A percentile compares a stretch with the other conserved stretches of the same genome.
Conservation (phyloP, 306 rosid species). For the Clitoria ternatea region DNA sequence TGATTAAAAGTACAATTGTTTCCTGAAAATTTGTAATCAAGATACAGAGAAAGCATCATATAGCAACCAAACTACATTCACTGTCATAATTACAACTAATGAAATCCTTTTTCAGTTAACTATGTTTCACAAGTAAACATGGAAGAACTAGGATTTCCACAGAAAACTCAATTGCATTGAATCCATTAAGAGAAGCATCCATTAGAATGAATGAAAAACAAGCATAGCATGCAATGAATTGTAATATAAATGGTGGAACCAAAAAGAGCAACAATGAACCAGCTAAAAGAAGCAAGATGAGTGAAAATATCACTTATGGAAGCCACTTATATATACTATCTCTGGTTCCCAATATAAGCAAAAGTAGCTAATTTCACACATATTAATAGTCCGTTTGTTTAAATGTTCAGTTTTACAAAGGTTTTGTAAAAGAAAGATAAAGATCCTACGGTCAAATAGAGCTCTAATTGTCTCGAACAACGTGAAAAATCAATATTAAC, state of each 20-base stretch:
- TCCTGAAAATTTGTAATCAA: background rate
- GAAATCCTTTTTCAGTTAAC: slow-evolving; percentile 15
- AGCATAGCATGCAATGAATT: background rate
- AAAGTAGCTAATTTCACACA: too few relatives aligned
- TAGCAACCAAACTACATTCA: background rate
- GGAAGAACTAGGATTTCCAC: slow-evolving; percentile 8
- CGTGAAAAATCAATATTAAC: too few relatives aligned
- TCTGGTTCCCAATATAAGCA: too few relatives aligned
- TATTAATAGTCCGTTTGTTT: too few relatives aligned
- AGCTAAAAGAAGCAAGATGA: slow-evolving; percentile 13
- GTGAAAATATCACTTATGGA: background rate
- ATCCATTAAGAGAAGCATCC: slow-evolving; percentile 8
- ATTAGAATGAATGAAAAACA: background rate
- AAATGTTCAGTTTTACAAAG: too few relatives aligned
- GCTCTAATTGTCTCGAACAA: too few relatives aligned
- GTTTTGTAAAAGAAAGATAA: too few relatives aligned
- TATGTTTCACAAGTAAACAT: background rate
- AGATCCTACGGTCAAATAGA: too few relatives aligned
- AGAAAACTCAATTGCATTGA: slow-evolving; percentile 8
- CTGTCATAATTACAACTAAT: slow-evolving; percentile 10
- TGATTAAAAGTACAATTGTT: background rate
- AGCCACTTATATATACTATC: too few relatives aligned
- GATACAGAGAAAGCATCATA: slow-evolving; percentile 8
- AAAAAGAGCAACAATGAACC: slow-evolving; percentile 4
- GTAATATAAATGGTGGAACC: background rate